Evolutionary conservation across 371 early-diverging fungal species (phyloP), one percentile per base, ranked within the genome.

Genomic region (Massospora cicadina): DNA sequence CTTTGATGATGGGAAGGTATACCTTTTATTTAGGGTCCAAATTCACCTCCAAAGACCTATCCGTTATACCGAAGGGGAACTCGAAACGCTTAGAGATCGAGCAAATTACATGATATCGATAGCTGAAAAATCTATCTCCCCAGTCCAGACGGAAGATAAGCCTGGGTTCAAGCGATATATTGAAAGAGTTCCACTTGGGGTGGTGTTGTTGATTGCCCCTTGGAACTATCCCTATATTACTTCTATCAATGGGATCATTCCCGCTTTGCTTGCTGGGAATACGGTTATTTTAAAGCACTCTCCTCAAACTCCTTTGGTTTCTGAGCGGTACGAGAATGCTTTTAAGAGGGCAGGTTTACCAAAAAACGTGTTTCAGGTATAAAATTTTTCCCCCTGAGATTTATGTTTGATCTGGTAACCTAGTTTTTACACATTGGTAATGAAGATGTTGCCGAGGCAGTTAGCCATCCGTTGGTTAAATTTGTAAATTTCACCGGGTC

Each of bases 401-500:
- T 25, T 53, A 24, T 33, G 17, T 57, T 26, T 31, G 28, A 28
- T 43, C n/a, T 26, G 32, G 55, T 2, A 43, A 24, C 54, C 17
- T 65, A 74, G 72, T 69, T 67, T 66, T 67, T 81, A 32, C 75
- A 76, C 65, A 72, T 79, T 65, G 76, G 74, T 60, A 85, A 86
- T 69, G 76, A 76, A 0, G 81, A 78, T 31, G 81, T 82, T 30
- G 77, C 73, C 32, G 76, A 72, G 25, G 78, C 83, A 13, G 81
- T 86, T 57, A 71, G 76, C 57, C 77, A 86, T 68, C 78, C 82
- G n/a, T 66, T 68, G 5, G 71, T 88, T 55, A 72, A 81, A 53
- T 83, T 80, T 72, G 87, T 88, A 58, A 82, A 83, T 67, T 90
- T 91, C 68, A 90, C 92, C 0, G 92, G 92, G 2, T 87, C 87